These are phyloP conservation scores for Alternaria angustiovoidea DNA, from an alignment of 2,329 filamentous ascomycete species.

Conservation along the genomic window DNA sequence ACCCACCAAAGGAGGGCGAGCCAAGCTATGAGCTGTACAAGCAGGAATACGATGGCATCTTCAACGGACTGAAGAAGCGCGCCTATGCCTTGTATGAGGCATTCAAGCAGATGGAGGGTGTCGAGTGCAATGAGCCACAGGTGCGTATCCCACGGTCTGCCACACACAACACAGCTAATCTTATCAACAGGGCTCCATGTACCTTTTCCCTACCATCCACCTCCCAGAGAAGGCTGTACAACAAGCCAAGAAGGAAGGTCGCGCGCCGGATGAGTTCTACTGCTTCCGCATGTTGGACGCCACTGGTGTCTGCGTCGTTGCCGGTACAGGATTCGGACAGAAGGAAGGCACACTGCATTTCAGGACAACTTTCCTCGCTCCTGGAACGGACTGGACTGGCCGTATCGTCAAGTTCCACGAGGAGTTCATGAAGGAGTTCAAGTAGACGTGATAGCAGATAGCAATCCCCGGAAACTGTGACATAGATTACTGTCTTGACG, in stretches of 20 bases:
- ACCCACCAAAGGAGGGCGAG: slow-evolving; percentile 84
- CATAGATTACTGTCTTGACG: not conserved
- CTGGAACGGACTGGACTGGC: slow-evolving; percentile 93
- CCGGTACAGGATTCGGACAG: slow-evolving; percentile 93
- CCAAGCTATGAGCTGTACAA: slow-evolving; percentile 85
- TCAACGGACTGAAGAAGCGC: slow-evolving; percentile 77
- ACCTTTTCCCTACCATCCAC: slow-evolving; percentile 94
- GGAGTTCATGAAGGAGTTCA: slow-evolving; percentile 86
- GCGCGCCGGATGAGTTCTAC: slow-evolving; percentile 90
- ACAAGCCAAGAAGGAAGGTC: slow-evolving; percentile 76
- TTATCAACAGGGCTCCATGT: slow-evolving; percentile 78
- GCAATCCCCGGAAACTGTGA: not conserved
- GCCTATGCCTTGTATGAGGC: slow-evolving; percentile 87
- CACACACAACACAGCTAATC: slow-evolving; percentile 6
- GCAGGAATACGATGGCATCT: slow-evolving; percentile 85
- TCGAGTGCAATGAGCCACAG: slow-evolving; percentile 84
- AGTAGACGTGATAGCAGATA: slow-evolving; percentile 23
- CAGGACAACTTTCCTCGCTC: slow-evolving; percentile 94
- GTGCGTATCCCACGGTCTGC: slow-evolving; percentile 50
- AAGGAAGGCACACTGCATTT: slow-evolving; percentile 91
- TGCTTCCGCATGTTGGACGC: slow-evolving; percentile 88
- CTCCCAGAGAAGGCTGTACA: slow-evolving; percentile 78
- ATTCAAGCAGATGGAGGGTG: slow-evolving; percentile 94
- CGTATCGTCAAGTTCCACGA: slow-evolving; percentile 89
- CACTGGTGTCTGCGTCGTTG: slow-evolving; percentile 93